Evolutionary conservation across 2,329 filamentous ascomycete genomes (phyloP).

Genomic region (Lachnellula arida): DNA sequence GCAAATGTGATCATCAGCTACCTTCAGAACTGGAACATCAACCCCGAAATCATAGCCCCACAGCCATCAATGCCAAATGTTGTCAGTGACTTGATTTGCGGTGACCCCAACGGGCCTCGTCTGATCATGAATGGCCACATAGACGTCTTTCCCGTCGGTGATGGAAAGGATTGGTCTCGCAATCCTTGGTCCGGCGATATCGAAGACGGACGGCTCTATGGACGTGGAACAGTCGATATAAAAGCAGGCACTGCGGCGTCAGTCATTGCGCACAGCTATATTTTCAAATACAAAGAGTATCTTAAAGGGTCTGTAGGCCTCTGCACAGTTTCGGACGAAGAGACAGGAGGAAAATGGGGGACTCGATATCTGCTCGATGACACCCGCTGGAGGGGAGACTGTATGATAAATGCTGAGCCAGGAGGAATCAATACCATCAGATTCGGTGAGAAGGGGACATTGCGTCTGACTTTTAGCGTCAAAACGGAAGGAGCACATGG

Average conservation of each 20-base stretch:
- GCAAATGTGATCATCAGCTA: slow-evolving; percentile 32
- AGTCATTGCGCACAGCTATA: slow-evolving; percentile 36
- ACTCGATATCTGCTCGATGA: slow-evolving; percentile 33
- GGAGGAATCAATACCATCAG: slow-evolving; percentile 35
- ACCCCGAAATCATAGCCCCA: slow-evolving; percentile 29
- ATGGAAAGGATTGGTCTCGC: slow-evolving; percentile 32
- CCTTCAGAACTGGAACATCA: slow-evolving; percentile 25
- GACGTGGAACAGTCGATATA: slow-evolving; percentile 40
- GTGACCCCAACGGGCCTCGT: slow-evolving; percentile 22
- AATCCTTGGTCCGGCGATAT: slow-evolving; percentile 36
- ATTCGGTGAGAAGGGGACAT: slow-evolving; percentile 40
- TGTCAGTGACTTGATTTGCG: slow-evolving; percentile 30
- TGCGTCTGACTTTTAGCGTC: slow-evolving; percentile 36
- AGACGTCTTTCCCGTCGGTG: slow-evolving; percentile 37
- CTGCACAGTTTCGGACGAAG: slow-evolving; percentile 37
- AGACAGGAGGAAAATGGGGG: slow-evolving; percentile 37
- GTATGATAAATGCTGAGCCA: slow-evolving; percentile 38
- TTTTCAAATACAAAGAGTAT: slow-evolving; percentile 23
- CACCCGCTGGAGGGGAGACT: slow-evolving; percentile 34
- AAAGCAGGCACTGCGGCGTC: slow-evolving; percentile 39
- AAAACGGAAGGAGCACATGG: slow-evolving; percentile 35
- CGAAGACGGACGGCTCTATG: slow-evolving; percentile 32
- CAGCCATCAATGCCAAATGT: slow-evolving; percentile 32
- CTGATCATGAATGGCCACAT: slow-evolving; percentile 41
- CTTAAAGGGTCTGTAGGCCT: slow-evolving; percentile 26